Percentiles rank a stretch among this genome's conserved stretches.
Conservation (phyloP, 345 rosid genomes). For the Populus deltoides region DNA sequence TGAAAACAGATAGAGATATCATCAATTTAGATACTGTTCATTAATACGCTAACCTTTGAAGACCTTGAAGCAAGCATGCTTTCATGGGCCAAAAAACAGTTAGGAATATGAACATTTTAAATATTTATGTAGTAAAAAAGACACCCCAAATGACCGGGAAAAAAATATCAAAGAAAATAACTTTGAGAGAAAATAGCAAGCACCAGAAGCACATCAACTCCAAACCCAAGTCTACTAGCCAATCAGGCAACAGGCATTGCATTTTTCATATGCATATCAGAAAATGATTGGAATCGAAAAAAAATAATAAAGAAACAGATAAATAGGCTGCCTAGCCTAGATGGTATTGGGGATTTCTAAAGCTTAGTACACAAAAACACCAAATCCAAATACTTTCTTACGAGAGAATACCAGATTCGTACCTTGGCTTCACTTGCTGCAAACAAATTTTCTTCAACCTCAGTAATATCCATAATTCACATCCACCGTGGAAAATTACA, state of each 20-base stretch:
- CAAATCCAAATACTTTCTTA: neutral
- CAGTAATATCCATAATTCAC: constrained; percentile 67
- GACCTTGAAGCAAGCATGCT: neutral
- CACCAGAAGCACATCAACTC: neutral
- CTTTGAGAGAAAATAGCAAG: neutral
- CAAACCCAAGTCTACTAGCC: neutral
- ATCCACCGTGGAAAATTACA: constrained; percentile 31
- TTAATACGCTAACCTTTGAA: neutral
- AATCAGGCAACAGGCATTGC: neutral
- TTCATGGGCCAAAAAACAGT: neutral
- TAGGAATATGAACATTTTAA: neutral
- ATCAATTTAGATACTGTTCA: constrained; percentile 11
- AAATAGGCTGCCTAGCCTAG: neutral
- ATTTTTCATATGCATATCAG: neutral
- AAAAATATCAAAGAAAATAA: neutral
- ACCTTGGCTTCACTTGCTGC: constrained; percentile 98
- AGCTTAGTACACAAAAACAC: neutral
- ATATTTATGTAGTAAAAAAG: neutral
- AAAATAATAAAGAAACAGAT: neutral
- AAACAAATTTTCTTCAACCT: constrained; percentile 90
- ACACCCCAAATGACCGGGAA: neutral
- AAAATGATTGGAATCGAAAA: neutral
- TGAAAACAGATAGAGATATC: constrained; percentile 19
- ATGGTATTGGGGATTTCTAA: neutral
- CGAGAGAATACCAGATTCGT: constrained; percentile 10